Percentiles rank a stretch among this genome's conserved stretches.
Evolutionary conservation across 768 basidiomycete genomes (phyloP).

Genomic region (Austroboletus eburneus): DNA sequence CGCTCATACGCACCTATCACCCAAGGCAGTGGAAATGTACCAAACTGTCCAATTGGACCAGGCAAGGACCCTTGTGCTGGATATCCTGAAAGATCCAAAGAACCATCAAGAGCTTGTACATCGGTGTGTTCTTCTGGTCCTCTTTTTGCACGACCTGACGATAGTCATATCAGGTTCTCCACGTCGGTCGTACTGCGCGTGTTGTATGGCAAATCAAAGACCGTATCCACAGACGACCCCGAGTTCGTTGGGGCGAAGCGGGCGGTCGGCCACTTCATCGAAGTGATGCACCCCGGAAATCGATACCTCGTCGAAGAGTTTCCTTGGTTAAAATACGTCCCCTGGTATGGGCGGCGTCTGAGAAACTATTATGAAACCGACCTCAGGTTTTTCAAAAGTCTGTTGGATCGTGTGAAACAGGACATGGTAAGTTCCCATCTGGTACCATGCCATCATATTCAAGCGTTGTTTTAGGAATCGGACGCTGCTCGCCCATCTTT

Average conservation of each 20-base stretch:
- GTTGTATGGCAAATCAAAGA: conserved; percentile 21
- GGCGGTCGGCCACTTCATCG: conserved; percentile 24
- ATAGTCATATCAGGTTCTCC: conserved; percentile 23
- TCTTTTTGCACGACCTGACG: no score
- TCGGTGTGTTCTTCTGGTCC: conserved; percentile 35
- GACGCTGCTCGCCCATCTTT: conserved; percentile 34
- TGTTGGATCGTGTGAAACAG: conserved; percentile 41
- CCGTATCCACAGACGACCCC: conserved; percentile 20
- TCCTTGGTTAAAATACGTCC: conserved; percentile 41
- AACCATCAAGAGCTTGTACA: conserved; percentile 39
- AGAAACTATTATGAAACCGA: conserved; percentile 49
- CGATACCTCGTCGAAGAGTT: conserved; percentile 34
- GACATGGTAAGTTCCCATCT: conserved; percentile 34
- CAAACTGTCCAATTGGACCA: conserved; percentile 40
- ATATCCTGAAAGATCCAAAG: conserved; percentile 31
- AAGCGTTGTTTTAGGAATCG: conserved; percentile 3
- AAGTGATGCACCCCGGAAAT: conserved; percentile 30
- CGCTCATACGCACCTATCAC: conserved; percentile 50
- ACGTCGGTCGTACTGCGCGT: conserved; percentile 24
- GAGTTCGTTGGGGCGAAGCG: conserved; percentile 18
- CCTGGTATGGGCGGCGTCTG: conserved; percentile 55
- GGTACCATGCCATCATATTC: background rate
- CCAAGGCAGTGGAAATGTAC: conserved; percentile 43
- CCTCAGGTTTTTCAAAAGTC: conserved; percentile 45
- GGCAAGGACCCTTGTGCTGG: conserved; percentile 16